Evolutionary conservation across 176 grass and related monocot species (phyloP).

Genomic region (Aegilops tauschii): DNA sequence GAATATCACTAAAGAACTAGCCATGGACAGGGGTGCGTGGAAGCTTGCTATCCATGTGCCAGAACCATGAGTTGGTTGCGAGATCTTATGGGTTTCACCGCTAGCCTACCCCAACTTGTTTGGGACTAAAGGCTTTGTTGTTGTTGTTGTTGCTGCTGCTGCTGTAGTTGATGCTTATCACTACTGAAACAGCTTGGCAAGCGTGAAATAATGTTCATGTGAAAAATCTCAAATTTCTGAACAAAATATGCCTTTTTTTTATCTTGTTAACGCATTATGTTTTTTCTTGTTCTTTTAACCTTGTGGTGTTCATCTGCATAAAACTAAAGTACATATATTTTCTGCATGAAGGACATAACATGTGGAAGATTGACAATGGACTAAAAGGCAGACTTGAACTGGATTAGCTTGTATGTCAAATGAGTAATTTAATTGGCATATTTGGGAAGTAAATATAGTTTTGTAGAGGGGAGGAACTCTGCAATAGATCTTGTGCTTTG

Average conservation of each 20-base stretch:
- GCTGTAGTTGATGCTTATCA: background rate
- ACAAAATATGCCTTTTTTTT: background rate
- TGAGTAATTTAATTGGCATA: background rate
- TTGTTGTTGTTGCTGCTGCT: too few species aligned
- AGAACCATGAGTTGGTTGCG: too few species aligned
- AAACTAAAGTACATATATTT: background rate
- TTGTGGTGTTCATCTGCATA: background rate
- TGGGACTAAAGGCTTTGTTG: too few species aligned
- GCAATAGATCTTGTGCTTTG: background rate
- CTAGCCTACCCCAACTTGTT: too few species aligned
- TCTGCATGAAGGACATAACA: background rate
- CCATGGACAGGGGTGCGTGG: too few species aligned
- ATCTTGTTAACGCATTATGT: background rate
- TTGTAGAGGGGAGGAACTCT: background rate
- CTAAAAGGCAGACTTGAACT: background rate
- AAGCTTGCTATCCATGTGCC: too few species aligned
- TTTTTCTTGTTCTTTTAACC: background rate
- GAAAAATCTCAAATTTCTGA: background rate
- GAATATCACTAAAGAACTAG: too few species aligned
- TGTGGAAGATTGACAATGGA: background rate
- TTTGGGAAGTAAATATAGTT: background rate
- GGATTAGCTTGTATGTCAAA: background rate
- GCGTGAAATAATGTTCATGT: background rate
- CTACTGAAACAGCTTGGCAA: background rate
- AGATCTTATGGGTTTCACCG: too few species aligned